Evolutionary conservation across 257 asterid species (phyloP).

Genomic region (Ligustrum vulgare): DNA sequence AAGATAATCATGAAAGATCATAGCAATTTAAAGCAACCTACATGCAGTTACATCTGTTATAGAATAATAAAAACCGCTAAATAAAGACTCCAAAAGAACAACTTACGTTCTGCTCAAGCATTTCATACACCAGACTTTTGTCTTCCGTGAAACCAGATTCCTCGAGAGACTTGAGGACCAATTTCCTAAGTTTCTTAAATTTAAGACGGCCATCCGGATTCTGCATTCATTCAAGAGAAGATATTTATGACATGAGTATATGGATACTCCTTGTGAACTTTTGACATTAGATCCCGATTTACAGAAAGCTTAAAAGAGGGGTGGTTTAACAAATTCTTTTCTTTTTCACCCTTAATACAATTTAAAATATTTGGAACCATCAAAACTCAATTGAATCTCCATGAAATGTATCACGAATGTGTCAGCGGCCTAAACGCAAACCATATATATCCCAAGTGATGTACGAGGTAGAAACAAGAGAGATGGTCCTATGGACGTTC

Average conservation of each 20-base stretch:
- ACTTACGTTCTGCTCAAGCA: slow-evolving; percentile 63
- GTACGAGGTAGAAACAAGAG: not conserved
- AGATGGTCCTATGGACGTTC: not conserved
- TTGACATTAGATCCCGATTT: not conserved
- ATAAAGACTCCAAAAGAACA: slow-evolving; percentile 1
- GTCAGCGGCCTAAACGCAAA: not conserved
- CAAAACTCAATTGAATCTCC: not conserved
- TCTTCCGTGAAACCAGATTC: slow-evolving; percentile 59
- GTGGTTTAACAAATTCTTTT: not conserved
- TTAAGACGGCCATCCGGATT: slow-evolving; percentile 57
- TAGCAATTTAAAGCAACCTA: not conserved
- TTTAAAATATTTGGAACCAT: too few species aligned
- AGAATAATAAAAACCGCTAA: not conserved
- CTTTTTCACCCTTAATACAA: not conserved
- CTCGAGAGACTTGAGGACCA: slow-evolving; percentile 50
- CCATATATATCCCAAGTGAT: not conserved
- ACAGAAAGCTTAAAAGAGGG: not conserved
- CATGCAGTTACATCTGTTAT: not conserved
- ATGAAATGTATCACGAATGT: not conserved
- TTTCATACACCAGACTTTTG: slow-evolving; percentile 39
- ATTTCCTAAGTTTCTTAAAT: slow-evolving; percentile 63
- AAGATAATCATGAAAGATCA: not conserved
- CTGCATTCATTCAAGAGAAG: slow-evolving; percentile 44
- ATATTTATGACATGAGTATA: slow-evolving; percentile 4
- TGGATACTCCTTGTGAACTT: not conserved